These are phyloP conservation scores for Collybiopsis confluens DNA, from an alignment of 768 basidiomycete species.

Conservation along the genomic window DNA sequence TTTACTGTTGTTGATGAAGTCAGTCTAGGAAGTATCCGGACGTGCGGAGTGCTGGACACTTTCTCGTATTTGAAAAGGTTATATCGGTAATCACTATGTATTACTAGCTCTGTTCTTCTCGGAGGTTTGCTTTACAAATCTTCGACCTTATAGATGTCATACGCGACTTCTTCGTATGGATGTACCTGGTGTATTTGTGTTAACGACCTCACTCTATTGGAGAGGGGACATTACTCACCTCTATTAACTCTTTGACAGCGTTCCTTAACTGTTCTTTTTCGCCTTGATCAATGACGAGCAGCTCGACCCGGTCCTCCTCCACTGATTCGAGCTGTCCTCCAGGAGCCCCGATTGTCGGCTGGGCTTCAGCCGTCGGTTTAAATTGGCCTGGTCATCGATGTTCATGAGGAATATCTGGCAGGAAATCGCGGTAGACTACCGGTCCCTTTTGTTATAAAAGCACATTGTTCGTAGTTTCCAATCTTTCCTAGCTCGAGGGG, in stretches of 20 bases:
- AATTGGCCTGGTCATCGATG: too few relatives aligned
- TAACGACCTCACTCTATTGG: background rate
- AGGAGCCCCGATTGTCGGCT: constrained; percentile 37
- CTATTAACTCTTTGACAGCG: constrained; percentile 4
- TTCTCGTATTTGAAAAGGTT: too few relatives aligned
- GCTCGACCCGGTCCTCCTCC: constrained; percentile 25
- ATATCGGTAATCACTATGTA: background rate
- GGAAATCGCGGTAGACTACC: constrained; percentile 25
- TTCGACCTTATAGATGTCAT: constrained; percentile 14
- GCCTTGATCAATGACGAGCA: constrained; percentile 7
- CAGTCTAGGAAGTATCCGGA: too few relatives aligned
- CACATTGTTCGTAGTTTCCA: constrained; percentile 48
- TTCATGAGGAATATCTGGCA: too few relatives aligned
- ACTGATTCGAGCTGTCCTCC: constrained; percentile 41
- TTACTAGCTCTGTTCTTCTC: background rate
- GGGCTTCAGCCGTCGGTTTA: constrained; percentile 34
- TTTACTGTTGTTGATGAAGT: too few relatives aligned
- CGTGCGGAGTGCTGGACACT: too few relatives aligned
- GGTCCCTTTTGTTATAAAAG: constrained; percentile 50
- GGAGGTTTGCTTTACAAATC: constrained; percentile 18
- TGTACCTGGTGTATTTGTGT: constrained; percentile 8
- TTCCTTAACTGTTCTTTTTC: constrained; percentile 4
- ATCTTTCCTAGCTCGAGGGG: constrained; percentile 46
- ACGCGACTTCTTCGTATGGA: constrained; percentile 9
- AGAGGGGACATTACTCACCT: background rate